Conservation (phyloP, 768 basidiomycete genomes). For the Lactarius pseudohatsudake region DNA sequence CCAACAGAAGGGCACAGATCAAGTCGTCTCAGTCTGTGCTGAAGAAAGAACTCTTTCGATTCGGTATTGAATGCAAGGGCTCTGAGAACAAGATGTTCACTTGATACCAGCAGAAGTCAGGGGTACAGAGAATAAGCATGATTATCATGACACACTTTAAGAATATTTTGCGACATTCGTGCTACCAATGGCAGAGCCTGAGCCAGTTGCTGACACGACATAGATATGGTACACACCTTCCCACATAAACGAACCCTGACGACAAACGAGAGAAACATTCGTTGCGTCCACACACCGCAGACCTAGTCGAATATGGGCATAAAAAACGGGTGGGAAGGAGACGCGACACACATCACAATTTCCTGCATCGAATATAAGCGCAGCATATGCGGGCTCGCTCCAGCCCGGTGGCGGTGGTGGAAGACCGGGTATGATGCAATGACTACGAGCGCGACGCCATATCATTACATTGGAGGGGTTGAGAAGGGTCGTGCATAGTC, state of each 20-base stretch:
- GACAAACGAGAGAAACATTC: constrained; percentile 23
- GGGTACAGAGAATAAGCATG: not conserved
- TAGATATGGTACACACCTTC: constrained; percentile 8
- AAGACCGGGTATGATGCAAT: constrained; percentile 38
- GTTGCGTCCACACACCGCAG: constrained; percentile 41
- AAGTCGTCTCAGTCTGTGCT: constrained; percentile 6
- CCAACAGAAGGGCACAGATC: not conserved
- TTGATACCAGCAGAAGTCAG: not conserved
- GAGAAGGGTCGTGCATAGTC: constrained; percentile 50
- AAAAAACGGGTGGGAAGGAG: not conserved
- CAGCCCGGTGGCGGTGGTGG: constrained; percentile 46
- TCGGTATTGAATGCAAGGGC: not conserved
- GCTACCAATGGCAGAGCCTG: constrained; percentile 2
- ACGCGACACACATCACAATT: constrained; percentile 49
- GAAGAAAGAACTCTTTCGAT: not conserved
- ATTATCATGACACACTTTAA: constrained; percentile 8
- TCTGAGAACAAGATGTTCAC: not conserved
- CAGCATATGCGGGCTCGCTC: constrained; percentile 61
- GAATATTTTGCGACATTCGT: constrained; percentile 11
- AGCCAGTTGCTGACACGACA: not conserved
- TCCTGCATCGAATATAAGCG: constrained; percentile 60
- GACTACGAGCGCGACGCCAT: constrained; percentile 54
- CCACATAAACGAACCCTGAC: constrained; percentile 21
- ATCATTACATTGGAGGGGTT: constrained; percentile 50
- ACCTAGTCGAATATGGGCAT: not conserved